phyloP scores from a whole-genome alignment of 2,329 filamentous ascomycete genomes.

The Rachicladosporium sp. region DNA sequence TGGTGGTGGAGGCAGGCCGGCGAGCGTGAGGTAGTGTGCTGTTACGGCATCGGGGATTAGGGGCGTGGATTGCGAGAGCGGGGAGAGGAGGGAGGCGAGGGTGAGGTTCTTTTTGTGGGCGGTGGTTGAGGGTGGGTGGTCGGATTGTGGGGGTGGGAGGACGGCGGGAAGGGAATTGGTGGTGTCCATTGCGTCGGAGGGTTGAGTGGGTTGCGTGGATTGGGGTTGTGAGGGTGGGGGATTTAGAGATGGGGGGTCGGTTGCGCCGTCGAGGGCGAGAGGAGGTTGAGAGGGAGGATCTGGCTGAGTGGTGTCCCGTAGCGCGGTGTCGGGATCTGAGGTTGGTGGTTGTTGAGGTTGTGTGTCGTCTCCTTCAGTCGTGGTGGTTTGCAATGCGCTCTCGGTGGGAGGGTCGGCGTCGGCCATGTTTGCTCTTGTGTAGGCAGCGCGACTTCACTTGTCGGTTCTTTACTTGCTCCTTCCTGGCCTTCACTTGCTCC shows the following conservation, averaged over 20 bases:
- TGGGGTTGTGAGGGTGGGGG: conserved; percentile 44
- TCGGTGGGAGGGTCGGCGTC: conserved; percentile 1
- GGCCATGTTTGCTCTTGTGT: conserved; percentile 3
- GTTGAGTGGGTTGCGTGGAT: conserved; percentile 63
- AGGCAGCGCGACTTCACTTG: neutral
- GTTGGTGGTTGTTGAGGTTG: conserved; percentile 11
- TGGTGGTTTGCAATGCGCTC: conserved; percentile 9
- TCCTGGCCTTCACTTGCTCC: conserved; percentile 1
- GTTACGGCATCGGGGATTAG: conserved; percentile 99
- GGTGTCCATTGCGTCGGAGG: conserved; percentile 46
- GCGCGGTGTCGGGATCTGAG: conserved; percentile 9
- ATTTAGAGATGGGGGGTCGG: conserved; percentile 32
- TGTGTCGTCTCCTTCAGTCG: conserved; percentile 26
- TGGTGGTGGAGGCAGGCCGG: conserved; percentile 83
- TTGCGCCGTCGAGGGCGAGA: conserved; percentile 17
- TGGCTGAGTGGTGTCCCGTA: conserved; percentile 12
- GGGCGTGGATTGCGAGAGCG: conserved; percentile 97
- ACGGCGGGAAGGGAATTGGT: conserved; percentile 26
- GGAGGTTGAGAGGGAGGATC: conserved; percentile 22
- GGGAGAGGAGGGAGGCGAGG: conserved; percentile 79
- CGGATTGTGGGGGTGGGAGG: conserved; percentile 1
- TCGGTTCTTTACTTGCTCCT: neutral
- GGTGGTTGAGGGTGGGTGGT: conserved; percentile 26
- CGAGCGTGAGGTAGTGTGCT: conserved; percentile 93
- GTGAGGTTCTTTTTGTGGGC: conserved; percentile 83